Base-by-base conservation (phyloP, 1,284 basidiomycete genomes). In the Golubevia sp. region DNA sequence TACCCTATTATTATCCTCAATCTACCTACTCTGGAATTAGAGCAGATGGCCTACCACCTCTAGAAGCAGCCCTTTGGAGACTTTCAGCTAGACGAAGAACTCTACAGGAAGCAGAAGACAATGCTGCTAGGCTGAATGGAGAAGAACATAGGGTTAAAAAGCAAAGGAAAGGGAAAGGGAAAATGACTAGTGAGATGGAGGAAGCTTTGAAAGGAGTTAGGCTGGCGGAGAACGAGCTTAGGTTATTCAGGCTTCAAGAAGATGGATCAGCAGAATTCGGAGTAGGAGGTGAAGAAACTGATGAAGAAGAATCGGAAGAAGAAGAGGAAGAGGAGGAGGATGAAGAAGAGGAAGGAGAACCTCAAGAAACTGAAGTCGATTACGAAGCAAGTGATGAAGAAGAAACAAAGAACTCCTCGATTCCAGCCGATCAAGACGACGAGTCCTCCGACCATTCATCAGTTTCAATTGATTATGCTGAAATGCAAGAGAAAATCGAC, bases 21-120 rank as follows among this genome's bases (percentile, higher is more conserved):
- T 7, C 34, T 24, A 21, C 27, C 51, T 3, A 56, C 30, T 60
- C 68, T 23, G 56, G 64, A 21, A 65, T 77, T 20, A 75, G 77
- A 26, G 59, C 76, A 4, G 80, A 83, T 38, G 80, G 80, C 3
- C 64, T 83, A 5, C 66, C 75, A 20, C 67, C 63, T n/a, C 57
- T 69, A 3, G 78, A 83, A 55, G 74, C 79, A 11, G 78, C 75
- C 8, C 59, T 68, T 30, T 83, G 78, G 79, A 63, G 75, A 18
- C 56, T 69, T 27, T 70, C 68, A 27, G 73, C 72, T 24, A 66
- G 76, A 13, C 52, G 62, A 1, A 57, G 70, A 3, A 56, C 64
- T 48, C 62, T 76, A 57, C 68, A 56, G 5, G 66, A 68, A 26
- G 72, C 70, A 23, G 71, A 77, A 54, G 75, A 77, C 26, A 56